phyloP scores from a whole-genome alignment of 2,329 filamentous ascomycete genomes.

The Alternaria brassicae region DNA sequence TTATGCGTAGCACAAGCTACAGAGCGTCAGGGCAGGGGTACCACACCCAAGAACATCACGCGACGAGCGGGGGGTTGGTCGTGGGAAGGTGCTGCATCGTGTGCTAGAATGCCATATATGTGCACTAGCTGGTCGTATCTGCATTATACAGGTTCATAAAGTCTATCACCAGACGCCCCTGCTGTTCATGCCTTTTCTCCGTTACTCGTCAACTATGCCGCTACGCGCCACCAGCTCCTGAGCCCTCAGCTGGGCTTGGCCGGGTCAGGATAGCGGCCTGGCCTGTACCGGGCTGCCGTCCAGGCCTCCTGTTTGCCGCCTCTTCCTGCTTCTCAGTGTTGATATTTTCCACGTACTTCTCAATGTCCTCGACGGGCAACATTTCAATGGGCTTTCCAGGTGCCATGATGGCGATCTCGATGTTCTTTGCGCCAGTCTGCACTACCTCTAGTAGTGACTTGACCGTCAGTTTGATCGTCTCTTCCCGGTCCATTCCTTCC shows the following conservation, averaged over 20 bases:
- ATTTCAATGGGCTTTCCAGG: conserved; percentile 91
- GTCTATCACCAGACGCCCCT: conserved; percentile 43
- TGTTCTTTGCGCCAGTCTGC: conserved; percentile 99
- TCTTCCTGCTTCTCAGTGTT: conserved; percentile 99
- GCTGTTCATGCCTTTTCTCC: conserved; percentile 35
- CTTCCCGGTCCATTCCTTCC: conserved; percentile 94
- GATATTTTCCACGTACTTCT: conserved; percentile 97
- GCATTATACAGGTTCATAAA: conserved; percentile 39
- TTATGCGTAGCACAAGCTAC: conserved; percentile 3
- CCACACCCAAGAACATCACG: conserved; percentile 13
- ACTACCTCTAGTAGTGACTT: conserved; percentile 98
- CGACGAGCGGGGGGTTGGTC: conserved; percentile 16
- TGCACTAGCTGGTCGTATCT: conserved; percentile 35
- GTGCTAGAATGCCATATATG: conserved; percentile 39
- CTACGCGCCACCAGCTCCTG: conserved; percentile 31
- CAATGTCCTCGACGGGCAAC: conserved; percentile 93
- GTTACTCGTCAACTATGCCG: conserved; percentile 27
- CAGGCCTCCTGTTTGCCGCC: conserved; percentile 87
- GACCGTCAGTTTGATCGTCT: conserved; percentile 95
- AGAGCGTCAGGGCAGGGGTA: background rate
- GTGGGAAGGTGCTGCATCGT: background rate
- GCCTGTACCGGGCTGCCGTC: conserved; percentile 68
- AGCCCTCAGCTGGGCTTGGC: conserved; percentile 56
- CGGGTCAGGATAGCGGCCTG: conserved; percentile 76
- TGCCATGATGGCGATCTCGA: conserved; percentile 98